phyloP scores from a whole-genome alignment of 768 basidiomycete species.

The Lentinula sp. region DNA sequence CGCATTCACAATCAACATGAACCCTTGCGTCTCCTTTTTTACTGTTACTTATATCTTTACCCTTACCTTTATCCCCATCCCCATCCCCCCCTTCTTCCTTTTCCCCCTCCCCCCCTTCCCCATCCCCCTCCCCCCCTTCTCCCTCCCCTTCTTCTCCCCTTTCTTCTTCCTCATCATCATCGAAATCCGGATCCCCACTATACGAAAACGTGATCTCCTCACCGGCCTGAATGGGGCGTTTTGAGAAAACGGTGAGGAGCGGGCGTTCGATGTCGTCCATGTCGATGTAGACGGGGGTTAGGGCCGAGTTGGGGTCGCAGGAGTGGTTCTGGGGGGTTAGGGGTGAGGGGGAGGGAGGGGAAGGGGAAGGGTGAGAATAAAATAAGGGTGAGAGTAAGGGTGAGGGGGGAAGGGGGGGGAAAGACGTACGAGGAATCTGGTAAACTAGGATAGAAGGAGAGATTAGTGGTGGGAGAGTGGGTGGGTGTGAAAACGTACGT shows the following conservation, averaged over 20 bases:
- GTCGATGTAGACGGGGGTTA: constrained; percentile 74
- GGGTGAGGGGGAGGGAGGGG: neutral
- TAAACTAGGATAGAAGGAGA: constrained; percentile 50
- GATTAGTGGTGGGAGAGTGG: neutral
- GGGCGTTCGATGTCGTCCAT: constrained; percentile 71
- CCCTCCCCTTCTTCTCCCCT: too few relatives aligned
- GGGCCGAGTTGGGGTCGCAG: constrained; percentile 77
- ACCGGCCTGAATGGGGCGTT: constrained; percentile 50
- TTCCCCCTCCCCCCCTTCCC: neutral
- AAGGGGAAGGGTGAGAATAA: neutral
- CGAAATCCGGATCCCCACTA: constrained; percentile 40
- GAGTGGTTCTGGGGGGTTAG: constrained; percentile 72
- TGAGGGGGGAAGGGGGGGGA: neutral
- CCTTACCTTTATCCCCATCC: too few relatives aligned
- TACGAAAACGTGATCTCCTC: constrained; percentile 82
- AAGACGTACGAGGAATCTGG: constrained; percentile 72
- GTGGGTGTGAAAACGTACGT: constrained; percentile 48
- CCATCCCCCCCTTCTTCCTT: neutral
- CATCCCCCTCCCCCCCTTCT: too few relatives aligned
- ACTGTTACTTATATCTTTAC: too few relatives aligned
- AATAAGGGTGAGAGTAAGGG: too few relatives aligned
- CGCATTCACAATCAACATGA: neutral
- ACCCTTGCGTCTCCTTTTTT: neutral
- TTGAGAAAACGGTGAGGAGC: constrained; percentile 60
- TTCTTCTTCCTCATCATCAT: constrained; percentile 9